Evolutionary conservation across 768 basidiomycete genomes (phyloP), one percentile per base, ranked within the genome.

Genomic region (Wakefieldia striispora): DNA sequence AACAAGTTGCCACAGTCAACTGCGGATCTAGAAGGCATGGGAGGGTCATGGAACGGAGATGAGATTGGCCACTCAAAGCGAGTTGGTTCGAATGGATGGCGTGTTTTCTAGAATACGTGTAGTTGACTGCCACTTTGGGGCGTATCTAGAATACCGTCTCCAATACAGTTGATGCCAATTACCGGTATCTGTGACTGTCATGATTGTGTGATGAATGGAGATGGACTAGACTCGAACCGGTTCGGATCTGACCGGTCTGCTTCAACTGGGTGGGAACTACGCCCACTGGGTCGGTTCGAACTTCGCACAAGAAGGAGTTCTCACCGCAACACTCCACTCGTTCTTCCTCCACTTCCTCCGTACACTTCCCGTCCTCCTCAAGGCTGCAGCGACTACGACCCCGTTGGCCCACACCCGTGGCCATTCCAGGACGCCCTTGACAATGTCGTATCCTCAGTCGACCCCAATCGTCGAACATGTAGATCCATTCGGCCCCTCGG

Each of bases 401-500:
- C 29, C 54, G 54, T 39, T 54, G 51, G 55, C 60, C 45, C 48
- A 20, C 45, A 23, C 45, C 17, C 21, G 48, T 43, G 54, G 64
- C 40, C 48, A 40, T 27, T 33, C 29, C 53, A 46, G 44, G 61
- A 43, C 53, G 13, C 38, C 47, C 34, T 57, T 47, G 38, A 63
- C 37, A 40, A 70, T 73, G 64, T 83, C 59, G 56, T 84, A 83
- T 60, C 76, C 77, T 45, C 79, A 83, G 14, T 69, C 72, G 31
- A 78, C 82, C 11, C 73, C 76, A 24, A 78, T 83, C 35, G 75
- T 81, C 55, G 83, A 86, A 60, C 78, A 78, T 24, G 72, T 74
- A 57, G 86, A 89, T 70, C 86, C 86, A 51, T 89, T 87, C 70
- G 74, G 71, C 42, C 64, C 71, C 55, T 69, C 63, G 51, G 70